Evolutionary conservation across 2,329 filamentous ascomycete species (phyloP).

Genomic region (Aspergillus bombycis): DNA sequence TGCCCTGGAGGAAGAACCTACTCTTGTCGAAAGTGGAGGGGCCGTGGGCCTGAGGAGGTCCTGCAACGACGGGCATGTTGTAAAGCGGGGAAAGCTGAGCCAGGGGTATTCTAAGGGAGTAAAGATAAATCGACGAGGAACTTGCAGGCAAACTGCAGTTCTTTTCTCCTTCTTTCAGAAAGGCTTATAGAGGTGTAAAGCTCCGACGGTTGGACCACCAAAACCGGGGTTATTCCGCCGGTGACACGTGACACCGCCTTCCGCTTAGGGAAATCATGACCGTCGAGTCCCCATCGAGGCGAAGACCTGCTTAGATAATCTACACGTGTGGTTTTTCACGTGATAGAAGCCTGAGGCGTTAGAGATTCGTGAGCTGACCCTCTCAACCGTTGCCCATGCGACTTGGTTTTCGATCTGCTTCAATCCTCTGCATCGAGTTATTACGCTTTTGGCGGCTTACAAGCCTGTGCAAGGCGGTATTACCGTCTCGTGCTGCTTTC

Average conservation of each 20-base stretch:
- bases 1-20: conserved; percentile 42
- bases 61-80: conserved; percentile 61
- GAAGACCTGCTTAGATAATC: conserved; percentile 16
- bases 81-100: not conserved
- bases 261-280: conserved; percentile 3
- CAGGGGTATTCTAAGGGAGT: not conserved
- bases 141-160: conserved; percentile 4
- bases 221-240: conserved; percentile 4
- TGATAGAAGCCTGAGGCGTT: conserved; percentile 23
- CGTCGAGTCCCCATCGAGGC: not conserved
- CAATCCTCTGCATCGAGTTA: conserved; percentile 20
- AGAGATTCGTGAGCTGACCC: conserved; percentile 26
- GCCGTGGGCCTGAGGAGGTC: conserved; percentile 55
- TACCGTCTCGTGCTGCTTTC: conserved; percentile 32
- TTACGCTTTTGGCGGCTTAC: conserved; percentile 29
- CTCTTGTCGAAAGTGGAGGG: conserved; percentile 74
- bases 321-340: conserved; percentile 19
- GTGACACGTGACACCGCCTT: conserved; percentile 21
- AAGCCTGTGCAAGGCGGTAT: conserved; percentile 35
- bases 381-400: conserved; percentile 30
- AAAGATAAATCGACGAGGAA: not conserved
- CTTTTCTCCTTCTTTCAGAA: conserved; percentile 1
- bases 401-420: conserved; percentile 27
- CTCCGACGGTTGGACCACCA: not conserved
- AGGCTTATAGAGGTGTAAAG: not conserved